Percentiles rank a stretch among this genome's conserved stretches.
These are phyloP conservation scores for Pseudocercospora fuligena DNA, from an alignment of 2,329 filamentous ascomycete genomes.

Conservation along the genomic window DNA sequence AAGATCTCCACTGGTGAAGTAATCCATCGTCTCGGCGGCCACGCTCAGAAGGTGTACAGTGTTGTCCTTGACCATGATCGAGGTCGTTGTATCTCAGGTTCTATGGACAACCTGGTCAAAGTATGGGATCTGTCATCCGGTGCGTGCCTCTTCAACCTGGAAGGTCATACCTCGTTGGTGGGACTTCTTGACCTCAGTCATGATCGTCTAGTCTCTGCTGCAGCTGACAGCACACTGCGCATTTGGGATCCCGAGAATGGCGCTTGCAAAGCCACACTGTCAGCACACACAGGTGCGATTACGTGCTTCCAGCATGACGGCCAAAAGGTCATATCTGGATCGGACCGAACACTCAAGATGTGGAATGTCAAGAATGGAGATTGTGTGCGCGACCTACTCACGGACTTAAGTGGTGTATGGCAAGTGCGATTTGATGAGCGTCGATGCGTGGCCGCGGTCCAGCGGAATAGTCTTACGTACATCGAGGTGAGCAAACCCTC, in stretches of 20 bases:
- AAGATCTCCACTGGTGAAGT: constrained; percentile 94
- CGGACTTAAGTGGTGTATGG: constrained; percentile 95
- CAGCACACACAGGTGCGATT: constrained; percentile 93
- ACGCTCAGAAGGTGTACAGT: constrained; percentile 93
- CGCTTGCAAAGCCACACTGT: constrained; percentile 85
- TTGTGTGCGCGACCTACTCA: constrained; percentile 89
- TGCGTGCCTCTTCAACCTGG: constrained; percentile 81
- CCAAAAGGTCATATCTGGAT: constrained; percentile 94
- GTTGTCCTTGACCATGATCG: constrained; percentile 91
- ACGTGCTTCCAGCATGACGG: constrained; percentile 98
- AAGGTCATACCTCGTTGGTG: constrained; percentile 90
- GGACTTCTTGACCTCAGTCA: constrained; percentile 88
- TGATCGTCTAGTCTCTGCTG: constrained; percentile 89
- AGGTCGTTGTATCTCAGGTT: constrained; percentile 94
- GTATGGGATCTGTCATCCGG: constrained; percentile 95
- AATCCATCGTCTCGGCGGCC: constrained; percentile 81
- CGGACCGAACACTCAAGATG: constrained; percentile 96
- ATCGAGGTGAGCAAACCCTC: constrained; percentile 73
- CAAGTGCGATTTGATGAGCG: constrained; percentile 97
- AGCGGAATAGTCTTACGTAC: constrained; percentile 89
- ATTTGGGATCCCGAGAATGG: constrained; percentile 97
- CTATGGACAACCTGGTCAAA: constrained; percentile 97
- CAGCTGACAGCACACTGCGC: constrained; percentile 89
- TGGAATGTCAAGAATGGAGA: constrained; percentile 95
- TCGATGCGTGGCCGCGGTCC: constrained; percentile 93